Evolutionary conservation across 2,329 filamentous ascomycete genomes (phyloP), one percentile per base, ranked within the genome.

Genomic region (Colletotrichum paranaense): DNA sequence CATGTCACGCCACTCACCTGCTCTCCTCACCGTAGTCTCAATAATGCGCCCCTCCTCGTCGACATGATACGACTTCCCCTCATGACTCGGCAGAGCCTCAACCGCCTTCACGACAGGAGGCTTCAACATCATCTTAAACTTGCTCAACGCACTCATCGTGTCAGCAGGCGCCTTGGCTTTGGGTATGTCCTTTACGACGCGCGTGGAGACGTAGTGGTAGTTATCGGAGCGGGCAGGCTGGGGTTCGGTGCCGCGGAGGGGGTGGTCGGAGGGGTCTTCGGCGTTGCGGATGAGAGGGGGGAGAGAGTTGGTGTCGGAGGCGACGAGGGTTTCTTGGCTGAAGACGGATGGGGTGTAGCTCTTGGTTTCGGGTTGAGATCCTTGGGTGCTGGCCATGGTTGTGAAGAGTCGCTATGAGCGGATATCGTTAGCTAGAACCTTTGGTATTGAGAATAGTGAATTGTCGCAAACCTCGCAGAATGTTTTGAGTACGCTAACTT

Each of bases 21-120:
- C 70, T 42, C 73, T 74, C 32, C 46, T 38, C 2, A 66, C 62
- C 2, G 74, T 75, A 2, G 72, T 75, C 38, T 74, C 63, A 32
- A 75, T 74, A 42, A 74, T 53, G 12, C 49, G 42, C 12, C 72
- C 74, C 63, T 74, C 42, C 35, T 74, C 67, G 58, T 75, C 42
- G 9, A 74, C 35, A n/a, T 71, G 72, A 52, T 75, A 75, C 16
- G 72, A 65, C 67, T 75, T 75, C n/a, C 67, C 67, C 55, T 75
- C 74, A 5, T 56, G n/a, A 46, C 11, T 68, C 0, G 74, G 72
- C 53, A 75, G 67, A 32, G 64, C 59, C 16, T 72, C 74, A 1
- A 62, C 52, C 0, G 74, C 74, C 56, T 72, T 72, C 22, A 72
- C 74, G 22, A 62, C 74, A 26, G 72, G 72, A 4, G 74, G 63